phyloP scores from a whole-genome alignment of 2,329 filamentous ascomycete genomes.

The Penicillium sp. region DNA sequence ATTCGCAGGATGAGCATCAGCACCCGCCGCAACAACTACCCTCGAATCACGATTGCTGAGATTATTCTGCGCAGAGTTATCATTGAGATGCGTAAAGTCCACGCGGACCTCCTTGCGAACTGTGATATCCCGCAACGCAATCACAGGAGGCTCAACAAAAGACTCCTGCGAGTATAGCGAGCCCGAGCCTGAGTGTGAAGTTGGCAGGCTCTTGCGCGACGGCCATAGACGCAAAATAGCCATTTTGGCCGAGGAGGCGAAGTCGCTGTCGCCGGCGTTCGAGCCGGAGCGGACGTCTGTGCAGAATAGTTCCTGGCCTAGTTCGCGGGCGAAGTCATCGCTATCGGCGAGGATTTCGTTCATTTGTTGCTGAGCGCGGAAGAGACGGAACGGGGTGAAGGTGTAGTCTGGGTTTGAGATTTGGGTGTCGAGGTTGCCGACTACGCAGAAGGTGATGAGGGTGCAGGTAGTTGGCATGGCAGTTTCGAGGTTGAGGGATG shows the following conservation, averaged over 20 bases:
- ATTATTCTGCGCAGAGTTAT: constrained; percentile 19
- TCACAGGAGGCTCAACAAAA: constrained; percentile 16
- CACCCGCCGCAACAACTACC: constrained; percentile 29
- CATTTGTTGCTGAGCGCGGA: constrained; percentile 65
- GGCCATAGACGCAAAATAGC: constrained; percentile 26
- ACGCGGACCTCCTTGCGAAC: constrained; percentile 62
- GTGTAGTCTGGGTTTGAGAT: constrained; percentile 53
- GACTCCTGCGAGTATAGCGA: constrained; percentile 23
- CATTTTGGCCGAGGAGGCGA: constrained; percentile 21
- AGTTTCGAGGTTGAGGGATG: constrained; percentile 27
- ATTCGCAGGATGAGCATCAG: constrained; percentile 30
- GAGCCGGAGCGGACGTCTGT: constrained; percentile 31
- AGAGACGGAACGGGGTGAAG: constrained; percentile 64
- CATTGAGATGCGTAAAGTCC: constrained; percentile 41
- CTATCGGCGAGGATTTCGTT: constrained; percentile 56
- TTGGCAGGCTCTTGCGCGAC: constrained; percentile 6
- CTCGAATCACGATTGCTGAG: constrained; percentile 22
- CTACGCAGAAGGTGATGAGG: constrained; percentile 57
- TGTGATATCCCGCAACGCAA: constrained; percentile 57
- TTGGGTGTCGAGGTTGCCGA: constrained; percentile 61
- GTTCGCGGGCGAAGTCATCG: constrained; percentile 58
- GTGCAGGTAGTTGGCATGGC: constrained; percentile 38
- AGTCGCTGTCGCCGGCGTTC: constrained; percentile 24
- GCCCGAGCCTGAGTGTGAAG: background rate
- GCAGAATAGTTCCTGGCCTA: constrained; percentile 61